Percentiles rank a stretch among this genome's conserved stretches.
Evolutionary conservation across 441 rosid species (phyloP).

Genomic region (Kokia cookei): DNA sequence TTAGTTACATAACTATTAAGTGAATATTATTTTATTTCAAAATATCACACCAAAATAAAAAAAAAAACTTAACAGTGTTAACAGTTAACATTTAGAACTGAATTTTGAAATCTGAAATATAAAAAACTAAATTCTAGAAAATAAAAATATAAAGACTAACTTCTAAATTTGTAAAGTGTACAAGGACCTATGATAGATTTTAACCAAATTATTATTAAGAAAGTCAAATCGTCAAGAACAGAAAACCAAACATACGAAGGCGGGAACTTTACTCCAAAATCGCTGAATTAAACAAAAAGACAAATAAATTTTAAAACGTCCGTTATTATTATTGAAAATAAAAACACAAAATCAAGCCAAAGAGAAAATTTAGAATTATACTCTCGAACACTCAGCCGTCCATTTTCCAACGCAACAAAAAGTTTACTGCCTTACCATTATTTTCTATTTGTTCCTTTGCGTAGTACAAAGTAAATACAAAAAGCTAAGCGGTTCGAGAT

Average conservation of each 20-base stretch:
- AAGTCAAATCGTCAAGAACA: too few relatives aligned
- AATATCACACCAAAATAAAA: too few relatives aligned
- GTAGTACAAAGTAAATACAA: not conserved
- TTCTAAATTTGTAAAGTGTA: too few relatives aligned
- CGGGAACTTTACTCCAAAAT: constrained; percentile 46
- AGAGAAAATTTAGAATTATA: not conserved
- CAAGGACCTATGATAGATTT: too few relatives aligned
- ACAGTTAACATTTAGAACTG: too few relatives aligned
- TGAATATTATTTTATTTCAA: too few relatives aligned
- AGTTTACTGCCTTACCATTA: not conserved
- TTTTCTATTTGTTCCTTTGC: not conserved
- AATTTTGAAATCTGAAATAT: too few relatives aligned
- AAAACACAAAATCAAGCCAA: not conserved
- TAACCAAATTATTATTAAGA: too few relatives aligned
- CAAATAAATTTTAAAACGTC: not conserved
- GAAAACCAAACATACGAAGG: constrained; percentile 21
- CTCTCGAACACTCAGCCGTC: not conserved
- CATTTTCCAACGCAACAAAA: not conserved
- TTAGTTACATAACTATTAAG: too few relatives aligned
- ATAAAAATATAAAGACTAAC: too few relatives aligned
- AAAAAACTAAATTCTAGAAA: too few relatives aligned
- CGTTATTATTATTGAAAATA: not conserved
- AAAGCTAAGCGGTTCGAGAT: not conserved
- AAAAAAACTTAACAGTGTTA: too few relatives aligned
- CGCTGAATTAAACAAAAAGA: constrained; percentile 5